Percentiles rank a stretch among this genome's conserved stretches.
Evolutionary conservation across 495 filamentous ascomycete species (phyloP).

Genomic region (Penicillium canariense): DNA sequence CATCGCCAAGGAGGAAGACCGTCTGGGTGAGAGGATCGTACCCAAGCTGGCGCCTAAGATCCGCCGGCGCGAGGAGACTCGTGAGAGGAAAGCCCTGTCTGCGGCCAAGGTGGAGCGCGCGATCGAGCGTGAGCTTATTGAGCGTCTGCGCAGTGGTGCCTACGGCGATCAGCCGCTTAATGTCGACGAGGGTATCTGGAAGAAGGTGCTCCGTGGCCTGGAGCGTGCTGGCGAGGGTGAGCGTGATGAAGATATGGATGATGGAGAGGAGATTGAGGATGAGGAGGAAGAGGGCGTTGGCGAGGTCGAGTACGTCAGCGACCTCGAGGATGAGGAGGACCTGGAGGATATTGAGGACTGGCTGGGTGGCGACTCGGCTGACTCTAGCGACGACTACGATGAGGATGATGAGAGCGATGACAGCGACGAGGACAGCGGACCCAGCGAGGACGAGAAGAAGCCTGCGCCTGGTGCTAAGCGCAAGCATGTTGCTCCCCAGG

Average conservation of each 20-base stretch:
- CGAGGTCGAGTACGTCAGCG: constrained; percentile 82
- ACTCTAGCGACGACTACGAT: constrained; percentile 50
- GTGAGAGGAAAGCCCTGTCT: constrained; percentile 89
- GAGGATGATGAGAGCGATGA: constrained; percentile 53
- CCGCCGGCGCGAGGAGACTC: constrained; percentile 77
- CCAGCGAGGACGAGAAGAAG: constrained; percentile 48
- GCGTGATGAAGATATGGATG: constrained; percentile 85
- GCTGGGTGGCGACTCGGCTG: constrained; percentile 61
- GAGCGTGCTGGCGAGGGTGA: constrained; percentile 81
- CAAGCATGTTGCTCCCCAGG: constrained; percentile 59
- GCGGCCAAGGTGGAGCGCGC: constrained; percentile 95
- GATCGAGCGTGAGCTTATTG: constrained; percentile 94
- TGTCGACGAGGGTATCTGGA: constrained; percentile 92
- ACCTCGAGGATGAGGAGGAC: constrained; percentile 64
- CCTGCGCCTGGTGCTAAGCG: constrained; percentile 60
- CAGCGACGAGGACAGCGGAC: constrained; percentile 40
- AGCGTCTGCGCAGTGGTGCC: constrained; percentile 84
- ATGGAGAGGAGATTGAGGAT: constrained; percentile 75
- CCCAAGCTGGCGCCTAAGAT: constrained; percentile 93
- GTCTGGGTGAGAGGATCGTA: constrained; percentile 86
- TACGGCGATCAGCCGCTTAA: constrained; percentile 95
- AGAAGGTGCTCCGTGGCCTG: constrained; percentile 89
- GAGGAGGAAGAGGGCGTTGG: constrained; percentile 71
- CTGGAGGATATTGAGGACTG: constrained; percentile 74
- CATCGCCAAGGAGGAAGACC: constrained; percentile 81